A percentile compares a stretch with the other conserved stretches of the same genome.
Conservation (phyloP, 176 grass and related monocot genomes). For the Puya raimondii region DNA sequence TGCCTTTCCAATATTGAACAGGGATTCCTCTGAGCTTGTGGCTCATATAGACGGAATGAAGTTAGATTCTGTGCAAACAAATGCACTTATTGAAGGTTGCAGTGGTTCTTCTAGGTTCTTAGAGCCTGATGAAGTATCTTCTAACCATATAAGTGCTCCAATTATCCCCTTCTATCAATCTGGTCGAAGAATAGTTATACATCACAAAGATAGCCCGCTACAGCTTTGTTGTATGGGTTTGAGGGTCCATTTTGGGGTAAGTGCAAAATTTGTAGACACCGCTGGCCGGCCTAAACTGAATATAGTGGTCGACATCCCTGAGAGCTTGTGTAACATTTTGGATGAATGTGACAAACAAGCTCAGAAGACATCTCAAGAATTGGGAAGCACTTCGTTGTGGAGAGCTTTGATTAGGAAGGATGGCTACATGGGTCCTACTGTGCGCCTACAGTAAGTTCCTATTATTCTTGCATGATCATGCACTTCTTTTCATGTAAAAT, state of each 20-base stretch:
- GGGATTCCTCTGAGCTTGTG: slow-evolving; percentile 34
- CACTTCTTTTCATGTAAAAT: not conserved
- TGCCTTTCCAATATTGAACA: slow-evolving; percentile 17
- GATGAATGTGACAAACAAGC: slow-evolving; percentile 63
- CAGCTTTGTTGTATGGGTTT: slow-evolving; percentile 47
- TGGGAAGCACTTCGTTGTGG: slow-evolving; percentile 79
- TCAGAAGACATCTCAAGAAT: slow-evolving; percentile 39
- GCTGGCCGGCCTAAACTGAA: slow-evolving; percentile 65
- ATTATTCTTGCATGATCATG: not conserved
- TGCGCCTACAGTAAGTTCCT: slow-evolving; percentile 67
- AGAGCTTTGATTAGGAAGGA: slow-evolving; percentile 59
- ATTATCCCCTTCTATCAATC: slow-evolving; percentile 35
- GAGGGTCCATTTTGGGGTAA: slow-evolving; percentile 55
- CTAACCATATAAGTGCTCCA: slow-evolving; percentile 47
- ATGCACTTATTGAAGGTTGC: slow-evolving; percentile 29
- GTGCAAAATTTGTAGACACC: slow-evolving; percentile 55
- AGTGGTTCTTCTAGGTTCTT: slow-evolving; percentile 51
- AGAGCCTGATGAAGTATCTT: slow-evolving; percentile 44
- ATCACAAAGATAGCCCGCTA: slow-evolving; percentile 42
- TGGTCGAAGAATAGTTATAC: slow-evolving; percentile 32
- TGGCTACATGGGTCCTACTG: slow-evolving; percentile 40
- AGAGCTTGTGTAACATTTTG: slow-evolving; percentile 54
- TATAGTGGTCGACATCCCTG: slow-evolving; percentile 54
- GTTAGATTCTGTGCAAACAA: slow-evolving; percentile 23
- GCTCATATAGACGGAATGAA: slow-evolving; percentile 53